Evolutionary conservation across 1,284 basidiomycete species (phyloP), one percentile per base, ranked within the genome.

Genomic region (Puccinia triticina): DNA sequence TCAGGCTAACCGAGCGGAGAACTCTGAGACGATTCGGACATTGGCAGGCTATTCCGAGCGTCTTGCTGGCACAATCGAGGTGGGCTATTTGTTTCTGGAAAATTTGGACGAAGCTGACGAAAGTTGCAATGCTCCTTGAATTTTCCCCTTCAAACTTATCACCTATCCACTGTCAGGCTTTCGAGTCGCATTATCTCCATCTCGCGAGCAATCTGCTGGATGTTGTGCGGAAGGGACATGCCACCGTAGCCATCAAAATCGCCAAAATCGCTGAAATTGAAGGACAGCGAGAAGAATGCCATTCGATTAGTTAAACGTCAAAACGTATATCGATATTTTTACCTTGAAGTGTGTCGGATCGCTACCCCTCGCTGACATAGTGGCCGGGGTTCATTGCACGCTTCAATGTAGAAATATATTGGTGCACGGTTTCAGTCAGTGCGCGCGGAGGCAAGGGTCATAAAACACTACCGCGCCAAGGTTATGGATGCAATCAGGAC

Each of bases 381-480:
- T n/a, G n/a, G n/a, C n/a, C n/a, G n/a, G n/a, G 34, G 21, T 66
- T 23, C n/a, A 10, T 43, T 26, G 12, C 59, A 29, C n/a, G 53
- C 57, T 61, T n/a, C 29, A 61, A 40, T 26, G 72, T 37, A 82
- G 80, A 82, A 82, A 82, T 72, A 82, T 55, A 82, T 82, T 29
- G 80, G 72, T 26, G 80, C 80, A n/a, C 80, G 80, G 26, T 82
- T 82, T 57, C 80, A 82, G 34, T 82, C 80, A 12, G 71, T 82
- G 1, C 53, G 71, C 23, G 85, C 85, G 55, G 87, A 86, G 84
- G 94, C 95, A 10, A 92, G 96, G 77, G 90, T 94, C 57, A 93
- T 99, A 88, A 99, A 99, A 88, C 94, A 98, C 87, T 99, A 98
- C 87, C 92, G 95, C 16, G 92, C 93, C 83, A 98, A 96, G 87